Conservation (phyloP, 2,329 filamentous ascomycete species). For the Fusarium paranaense region DNA sequence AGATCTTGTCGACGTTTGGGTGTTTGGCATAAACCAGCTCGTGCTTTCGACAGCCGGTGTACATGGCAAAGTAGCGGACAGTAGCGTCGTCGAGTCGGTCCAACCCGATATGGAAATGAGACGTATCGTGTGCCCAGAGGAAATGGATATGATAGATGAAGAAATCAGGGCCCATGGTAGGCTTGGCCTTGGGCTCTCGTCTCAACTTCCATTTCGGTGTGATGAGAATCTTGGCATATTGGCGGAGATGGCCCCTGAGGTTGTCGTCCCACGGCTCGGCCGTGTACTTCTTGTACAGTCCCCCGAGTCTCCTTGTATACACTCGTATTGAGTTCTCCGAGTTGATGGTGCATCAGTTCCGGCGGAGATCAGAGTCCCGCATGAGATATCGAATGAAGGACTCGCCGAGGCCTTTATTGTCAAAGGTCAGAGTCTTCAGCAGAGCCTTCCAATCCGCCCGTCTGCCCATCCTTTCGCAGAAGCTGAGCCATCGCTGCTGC, state of each 20-base stretch:
- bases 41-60: background rate
- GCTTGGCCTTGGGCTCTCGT: background rate
- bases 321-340: background rate
- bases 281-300: background rate
- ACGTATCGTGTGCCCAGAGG: background rate
- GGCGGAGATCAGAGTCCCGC: background rate
- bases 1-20: background rate
- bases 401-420: background rate
- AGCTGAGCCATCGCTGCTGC: background rate
- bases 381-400: background rate
- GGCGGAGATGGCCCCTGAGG: background rate
- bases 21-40: background rate
- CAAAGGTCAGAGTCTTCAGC: background rate
- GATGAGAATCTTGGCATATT: background rate
- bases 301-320: background rate
- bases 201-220: background rate
- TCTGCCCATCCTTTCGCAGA: background rate
- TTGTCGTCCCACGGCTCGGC: background rate
- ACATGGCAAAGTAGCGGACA: background rate
- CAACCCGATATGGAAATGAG: background rate
- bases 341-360: background rate
- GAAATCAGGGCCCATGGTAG: background rate
- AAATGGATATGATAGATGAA: background rate
- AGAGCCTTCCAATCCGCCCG: background rate
- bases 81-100: background rate